Base-by-base conservation (phyloP, 805 yeast species). In the Candida nanaspora region DNA sequence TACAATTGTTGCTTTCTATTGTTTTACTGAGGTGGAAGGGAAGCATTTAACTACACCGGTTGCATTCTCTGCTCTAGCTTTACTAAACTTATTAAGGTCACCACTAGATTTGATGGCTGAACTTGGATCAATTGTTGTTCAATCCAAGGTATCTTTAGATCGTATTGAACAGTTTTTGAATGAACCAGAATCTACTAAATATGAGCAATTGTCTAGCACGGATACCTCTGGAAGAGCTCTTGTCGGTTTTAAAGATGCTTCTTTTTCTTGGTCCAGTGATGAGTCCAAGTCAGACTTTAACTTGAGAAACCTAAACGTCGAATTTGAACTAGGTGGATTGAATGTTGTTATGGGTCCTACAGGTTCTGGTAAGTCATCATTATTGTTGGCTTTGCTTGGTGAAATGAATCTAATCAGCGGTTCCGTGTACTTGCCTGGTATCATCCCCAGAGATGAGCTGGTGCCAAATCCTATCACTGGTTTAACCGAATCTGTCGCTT, bases 321-420 rank as follows among this genome's bases (percentile, higher is more conserved):
- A 71, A 26, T 93, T 91, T 65, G 71, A 72, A 46, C 62, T 72
- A 23, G 94, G 87, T 15, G 80, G 84, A 55, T 68, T 93, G 53
- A 91, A 87, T 51, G 88, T 91, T 15, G 72, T 91, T 46, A 76
- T 87, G 51, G 98, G 98, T 20, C 83, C 96, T 10, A 93, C 98
- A 16, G 98, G 98, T 44, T 66, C 95, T 2, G 98, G 98, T 62
- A 91, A 91, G 61, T 85, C 96, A 2, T 89, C 98, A 0, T 64
- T 93, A 48, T 69, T 93, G 44, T 70, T 91, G 71, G 98, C 96
- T 5, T 67, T 91, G 38, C 70, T 91, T 32, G 98, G 98, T 57
- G 98, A 91, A 66, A 91, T 93, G 98, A 80, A 82, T 43, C 62
- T 81, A 38, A 50, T 68, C 8, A 57, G 62, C 0, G 97, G 97